Conservation (phyloP, 1,284 basidiomycete genomes). For the Marasmius fiardii region DNA sequence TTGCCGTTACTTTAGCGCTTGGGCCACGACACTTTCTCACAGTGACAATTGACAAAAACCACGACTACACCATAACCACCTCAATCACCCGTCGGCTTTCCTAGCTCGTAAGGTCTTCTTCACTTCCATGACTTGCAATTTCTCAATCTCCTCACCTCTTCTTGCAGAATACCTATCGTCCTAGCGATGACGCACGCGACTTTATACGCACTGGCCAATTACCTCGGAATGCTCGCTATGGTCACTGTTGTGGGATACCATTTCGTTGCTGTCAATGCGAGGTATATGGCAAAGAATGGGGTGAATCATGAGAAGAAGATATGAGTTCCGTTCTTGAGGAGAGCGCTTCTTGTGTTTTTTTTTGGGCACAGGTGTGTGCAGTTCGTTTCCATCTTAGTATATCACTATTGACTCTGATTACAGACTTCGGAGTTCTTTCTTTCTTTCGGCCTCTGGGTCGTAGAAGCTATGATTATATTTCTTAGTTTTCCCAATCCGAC, state of each 20-base stretch:
- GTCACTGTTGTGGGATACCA: conserved; percentile 3
- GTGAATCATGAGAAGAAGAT: neutral
- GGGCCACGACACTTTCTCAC: neutral
- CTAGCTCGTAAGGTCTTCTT: neutral
- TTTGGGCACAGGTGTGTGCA: no score
- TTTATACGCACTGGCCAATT: neutral
- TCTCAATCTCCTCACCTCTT: neutral
- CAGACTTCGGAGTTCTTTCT: no score
- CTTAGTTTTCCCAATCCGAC: no score
- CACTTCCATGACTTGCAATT: no score
- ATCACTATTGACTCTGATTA: no score
- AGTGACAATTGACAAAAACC: no score
- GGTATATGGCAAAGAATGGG: conserved; percentile 6
- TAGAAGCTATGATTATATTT: no score
- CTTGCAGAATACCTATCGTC: neutral
- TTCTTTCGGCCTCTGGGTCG: no score
- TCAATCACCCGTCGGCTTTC: neutral
- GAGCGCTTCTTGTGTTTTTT: no score
- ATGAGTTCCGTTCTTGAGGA: no score
- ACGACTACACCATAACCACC: neutral
- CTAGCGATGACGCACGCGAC: conserved; percentile 1
- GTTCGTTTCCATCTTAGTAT: no score
- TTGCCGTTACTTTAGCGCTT: neutral
- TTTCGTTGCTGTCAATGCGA: conserved; percentile 2
- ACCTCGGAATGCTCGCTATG: conserved; percentile 1